phyloP scores from a whole-genome alignment of 2,329 filamentous ascomycete genomes.

The Microascus cirrosus region DNA sequence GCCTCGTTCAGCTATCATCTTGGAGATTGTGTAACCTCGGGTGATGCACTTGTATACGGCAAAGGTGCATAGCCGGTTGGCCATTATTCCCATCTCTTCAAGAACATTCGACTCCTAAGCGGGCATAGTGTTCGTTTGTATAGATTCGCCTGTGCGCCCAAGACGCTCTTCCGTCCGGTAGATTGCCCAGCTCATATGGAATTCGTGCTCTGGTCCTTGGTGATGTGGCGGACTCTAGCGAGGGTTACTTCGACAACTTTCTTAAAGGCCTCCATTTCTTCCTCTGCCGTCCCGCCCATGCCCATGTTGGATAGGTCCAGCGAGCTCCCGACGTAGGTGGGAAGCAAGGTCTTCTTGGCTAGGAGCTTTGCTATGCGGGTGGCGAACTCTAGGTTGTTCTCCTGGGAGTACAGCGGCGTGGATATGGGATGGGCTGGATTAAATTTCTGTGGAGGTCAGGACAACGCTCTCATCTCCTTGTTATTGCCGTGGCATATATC shows the following conservation, averaged over 20 bases:
- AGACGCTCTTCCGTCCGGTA: too few species aligned
- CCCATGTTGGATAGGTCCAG: slow-evolving; percentile 64
- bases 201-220: not conserved
- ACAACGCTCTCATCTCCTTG: not conserved
- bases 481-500: too few species aligned
- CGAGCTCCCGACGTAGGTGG: slow-evolving; percentile 86
- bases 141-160: too few species aligned
- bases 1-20: not conserved
- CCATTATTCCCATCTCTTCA: not conserved
- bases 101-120: not conserved
- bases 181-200: not conserved
- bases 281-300: slow-evolving; percentile 73
- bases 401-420: slow-evolving; percentile 67
- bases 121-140: not conserved
- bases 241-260: slow-evolving; percentile 59
- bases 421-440: slow-evolving; percentile 54
- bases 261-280: slow-evolving; percentile 85
- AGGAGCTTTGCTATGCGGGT: slow-evolving; percentile 75
- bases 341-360: slow-evolving; percentile 58
- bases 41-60: not conserved
- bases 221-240: slow-evolving; percentile 12
- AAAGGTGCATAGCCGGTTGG: not conserved
- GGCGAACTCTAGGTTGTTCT: slow-evolving; percentile 75
- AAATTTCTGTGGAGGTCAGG: slow-evolving; percentile 26
- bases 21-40: not conserved